Evolutionary conservation across 495 filamentous ascomycete genomes (phyloP).

Genomic region (Aspergillus egyptiacus): DNA sequence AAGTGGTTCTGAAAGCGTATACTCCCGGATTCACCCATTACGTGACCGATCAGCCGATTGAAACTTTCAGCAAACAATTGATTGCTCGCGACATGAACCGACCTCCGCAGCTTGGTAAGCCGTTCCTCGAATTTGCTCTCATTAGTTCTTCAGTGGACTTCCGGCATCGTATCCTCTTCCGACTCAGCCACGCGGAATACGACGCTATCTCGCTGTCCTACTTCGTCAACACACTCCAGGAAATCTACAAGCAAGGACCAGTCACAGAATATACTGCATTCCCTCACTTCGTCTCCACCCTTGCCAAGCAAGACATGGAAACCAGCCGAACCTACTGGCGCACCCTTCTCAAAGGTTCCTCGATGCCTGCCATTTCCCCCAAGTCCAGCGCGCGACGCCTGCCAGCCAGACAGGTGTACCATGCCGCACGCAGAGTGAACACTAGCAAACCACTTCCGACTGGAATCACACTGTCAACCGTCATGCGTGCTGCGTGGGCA

Average conservation of each 20-base stretch:
- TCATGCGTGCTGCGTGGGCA: slow-evolving; percentile 51
- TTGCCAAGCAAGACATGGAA: background rate
- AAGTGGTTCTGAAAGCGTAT: slow-evolving; percentile 45
- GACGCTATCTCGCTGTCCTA: slow-evolving; percentile 54
- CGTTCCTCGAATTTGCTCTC: slow-evolving; percentile 48
- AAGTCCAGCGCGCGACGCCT: background rate
- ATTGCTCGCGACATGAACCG: slow-evolving; percentile 23
- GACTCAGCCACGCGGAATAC: slow-evolving; percentile 58
- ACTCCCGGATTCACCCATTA: slow-evolving; percentile 30
- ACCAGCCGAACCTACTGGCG: slow-evolving; percentile 10
- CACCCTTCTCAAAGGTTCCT: slow-evolving; percentile 4
- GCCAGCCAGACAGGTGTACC: slow-evolving; percentile 7
- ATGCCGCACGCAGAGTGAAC: background rate
- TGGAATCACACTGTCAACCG: slow-evolving; percentile 38
- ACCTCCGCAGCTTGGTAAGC: slow-evolving; percentile 41
- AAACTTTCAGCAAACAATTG: slow-evolving; percentile 32
- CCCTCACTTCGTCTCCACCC: slow-evolving; percentile 35
- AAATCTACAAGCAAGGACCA: slow-evolving; percentile 30
- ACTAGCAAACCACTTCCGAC: background rate
- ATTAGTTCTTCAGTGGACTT: slow-evolving; percentile 29
- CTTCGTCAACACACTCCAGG: slow-evolving; percentile 39
- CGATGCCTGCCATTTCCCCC: slow-evolving; percentile 10
- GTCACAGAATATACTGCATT: slow-evolving; percentile 34
- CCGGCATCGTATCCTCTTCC: slow-evolving; percentile 42
- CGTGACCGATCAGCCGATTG: slow-evolving; percentile 37